Conservation (phyloP, 202 grass and related monocot species). For the Digitaria exilis region DNA sequence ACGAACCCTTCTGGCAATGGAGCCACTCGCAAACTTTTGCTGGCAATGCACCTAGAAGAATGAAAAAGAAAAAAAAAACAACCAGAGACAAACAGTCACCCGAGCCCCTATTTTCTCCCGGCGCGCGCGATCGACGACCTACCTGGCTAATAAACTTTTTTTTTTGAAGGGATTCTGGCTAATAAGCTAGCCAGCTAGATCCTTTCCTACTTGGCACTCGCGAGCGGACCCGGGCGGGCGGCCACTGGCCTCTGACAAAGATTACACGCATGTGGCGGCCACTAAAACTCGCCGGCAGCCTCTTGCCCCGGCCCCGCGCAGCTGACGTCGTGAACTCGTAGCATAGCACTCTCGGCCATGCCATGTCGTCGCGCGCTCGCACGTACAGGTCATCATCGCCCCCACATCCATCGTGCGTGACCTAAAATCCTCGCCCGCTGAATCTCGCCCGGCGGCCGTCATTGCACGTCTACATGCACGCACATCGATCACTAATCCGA, state of each 20-base stretch:
- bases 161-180: no score
- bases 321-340: conserved; percentile 14
- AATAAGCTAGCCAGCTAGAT: no score
- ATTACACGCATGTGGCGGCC: not conserved
- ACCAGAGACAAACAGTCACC: not conserved
- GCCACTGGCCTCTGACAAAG: conserved; percentile 8
- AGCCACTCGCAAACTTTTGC: conserved; percentile 5
- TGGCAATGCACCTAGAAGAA: not conserved
- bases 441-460: not conserved
- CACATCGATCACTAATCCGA: no score
- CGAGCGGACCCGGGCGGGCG: not conserved
- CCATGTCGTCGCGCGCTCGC: not conserved
- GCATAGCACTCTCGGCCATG: conserved; percentile 27
- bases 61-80: no score
- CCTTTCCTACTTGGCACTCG: conserved; percentile 1
- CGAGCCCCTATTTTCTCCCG: no score
- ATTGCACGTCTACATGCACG: not conserved
- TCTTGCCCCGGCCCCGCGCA: no score
- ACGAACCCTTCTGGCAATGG: not conserved
- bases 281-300: not conserved
- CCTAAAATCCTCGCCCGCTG: conserved; percentile 15
- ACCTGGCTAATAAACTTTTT: no score
- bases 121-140: not conserved
- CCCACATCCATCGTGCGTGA: conserved; percentile 36
- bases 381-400: not conserved